These are phyloP conservation scores for Leptomonas seymouri DNA, from an alignment of 208 protist species.

Conservation along the genomic window DNA sequence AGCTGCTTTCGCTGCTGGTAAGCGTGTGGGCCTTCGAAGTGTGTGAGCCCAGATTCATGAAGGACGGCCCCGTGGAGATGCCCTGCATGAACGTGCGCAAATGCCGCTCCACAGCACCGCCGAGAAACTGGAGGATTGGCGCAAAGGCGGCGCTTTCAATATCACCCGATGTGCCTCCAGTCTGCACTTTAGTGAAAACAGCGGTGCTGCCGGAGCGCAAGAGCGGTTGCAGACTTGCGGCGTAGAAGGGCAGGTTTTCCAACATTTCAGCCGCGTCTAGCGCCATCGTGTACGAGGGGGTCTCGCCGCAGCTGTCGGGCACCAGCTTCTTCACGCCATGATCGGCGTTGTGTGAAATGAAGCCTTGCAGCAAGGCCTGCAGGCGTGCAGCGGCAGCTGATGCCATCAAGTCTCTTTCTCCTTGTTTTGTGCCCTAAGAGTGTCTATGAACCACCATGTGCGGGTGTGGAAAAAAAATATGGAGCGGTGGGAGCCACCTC, in stretches of 20 bases:
- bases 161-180: too few relatives aligned
- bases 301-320: slow-evolving; percentile 19
- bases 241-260: slow-evolving; percentile 28
- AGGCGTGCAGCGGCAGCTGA: slow-evolving; percentile 25
- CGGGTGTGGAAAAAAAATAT: too few relatives aligned
- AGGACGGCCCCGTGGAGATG: slow-evolving; percentile 22
- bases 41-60: neutral
- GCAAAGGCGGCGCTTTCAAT: neutral
- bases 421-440: too few relatives aligned
- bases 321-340: slow-evolving; percentile 23
- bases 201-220: neutral
- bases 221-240: neutral
- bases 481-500: too few relatives aligned
- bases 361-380: slow-evolving; percentile 37
- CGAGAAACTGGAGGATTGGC: slow-evolving; percentile 20
- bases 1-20: neutral
- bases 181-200: neutral
- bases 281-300: slow-evolving; percentile 40
- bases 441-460: too few relatives aligned
- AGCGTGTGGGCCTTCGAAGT: neutral
- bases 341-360: slow-evolving; percentile 18
- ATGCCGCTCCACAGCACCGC: slow-evolving; percentile 27
- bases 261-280: slow-evolving; percentile 47
- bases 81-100: slow-evolving; percentile 20
- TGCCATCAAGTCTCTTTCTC: neutral